A percentile compares a stretch with the other conserved stretches of the same genome.
Conservation (phyloP, 2,329 filamentous ascomycete species). For the Aspergillus cejpii region DNA sequence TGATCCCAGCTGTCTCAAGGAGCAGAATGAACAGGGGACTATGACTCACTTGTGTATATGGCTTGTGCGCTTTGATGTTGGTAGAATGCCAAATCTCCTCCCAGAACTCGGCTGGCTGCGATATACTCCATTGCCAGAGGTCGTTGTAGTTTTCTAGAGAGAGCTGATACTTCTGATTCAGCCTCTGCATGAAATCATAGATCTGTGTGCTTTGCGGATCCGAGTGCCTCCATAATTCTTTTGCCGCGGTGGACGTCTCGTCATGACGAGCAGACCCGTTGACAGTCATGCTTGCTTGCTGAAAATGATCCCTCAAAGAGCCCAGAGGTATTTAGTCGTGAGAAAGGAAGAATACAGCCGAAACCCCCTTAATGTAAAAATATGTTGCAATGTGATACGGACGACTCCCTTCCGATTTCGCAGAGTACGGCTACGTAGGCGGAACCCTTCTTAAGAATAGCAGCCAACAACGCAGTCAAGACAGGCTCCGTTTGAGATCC, state of each 20-base stretch:
- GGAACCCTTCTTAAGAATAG: neutral
- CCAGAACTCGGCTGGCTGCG: conserved; percentile 73
- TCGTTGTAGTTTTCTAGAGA: conserved; percentile 60
- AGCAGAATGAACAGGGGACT: neutral
- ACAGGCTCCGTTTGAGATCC: neutral
- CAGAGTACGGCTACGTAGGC: neutral
- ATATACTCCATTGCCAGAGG: conserved; percentile 81
- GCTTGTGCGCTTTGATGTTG: conserved; percentile 61
- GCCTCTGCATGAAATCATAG: conserved; percentile 61
- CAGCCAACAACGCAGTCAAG: neutral
- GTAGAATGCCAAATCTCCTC: conserved; percentile 76
- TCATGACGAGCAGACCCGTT: conserved; percentile 7
- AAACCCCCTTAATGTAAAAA: neutral
- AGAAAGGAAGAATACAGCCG: neutral
- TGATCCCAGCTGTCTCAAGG: neutral
- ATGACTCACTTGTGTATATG: conserved; percentile 42
- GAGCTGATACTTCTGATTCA: conserved; percentile 62
- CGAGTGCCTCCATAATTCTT: conserved; percentile 65
- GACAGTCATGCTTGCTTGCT: conserved; percentile 8
- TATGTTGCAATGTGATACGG: neutral
- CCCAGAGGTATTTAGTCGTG: neutral
- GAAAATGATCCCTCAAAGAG: neutral
- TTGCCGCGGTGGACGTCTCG: conserved; percentile 10
- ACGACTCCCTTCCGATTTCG: neutral
- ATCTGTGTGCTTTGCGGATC: conserved; percentile 62